Evolutionary conservation across 2,329 filamentous ascomycete genomes (phyloP), one percentile per base, ranked within the genome.

Genomic region (Corniculantispora saksenae): DNA sequence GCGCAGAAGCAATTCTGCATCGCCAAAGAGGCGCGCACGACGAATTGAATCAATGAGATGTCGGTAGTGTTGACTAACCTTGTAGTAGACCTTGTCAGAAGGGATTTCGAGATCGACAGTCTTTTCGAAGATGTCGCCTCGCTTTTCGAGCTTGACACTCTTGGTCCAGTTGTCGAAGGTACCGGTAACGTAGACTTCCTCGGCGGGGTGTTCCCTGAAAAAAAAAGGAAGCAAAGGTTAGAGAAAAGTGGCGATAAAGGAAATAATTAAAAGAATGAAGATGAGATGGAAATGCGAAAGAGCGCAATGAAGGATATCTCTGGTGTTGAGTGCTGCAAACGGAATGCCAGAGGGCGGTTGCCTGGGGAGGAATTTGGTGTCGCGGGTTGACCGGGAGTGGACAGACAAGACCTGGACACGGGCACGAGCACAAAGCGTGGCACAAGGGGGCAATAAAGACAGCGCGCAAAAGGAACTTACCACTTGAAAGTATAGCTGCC

Each of bases 141-240:
- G 84, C 81, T 92, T 93, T 56, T 93, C 89, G 65, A 99, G 86
- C 82, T 91, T 87, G 77, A 94, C 87, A 64, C 88, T 93, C 84
- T 95, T 94, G 70, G 86, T 85, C 95, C 95, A 99, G 81, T 92
- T 86, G 80, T 98, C 94, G 76, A 98, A 98, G 68, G 92, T 94
- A 76, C 95, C 95, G 48, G 94, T 98, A 72, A 98, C 95, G 79
- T 91, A 94, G 77, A 98, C 94, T 76, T 96, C 91, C 71, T 89
- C 85, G 76, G 91, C 94, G 72, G 88, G 83, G 77, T 95, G 89
- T 75, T 90, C 88, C 94, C 94, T 97, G 68, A 66, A 67, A 61
- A 32, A 19, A 56, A 57, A 19, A 56, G 51, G 1, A 50, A 32
- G 19, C 45, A 8, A 40, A 15, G 27, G 45, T 65, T 45, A 61